Conservation (phyloP, 2,329 filamentous ascomycete genomes). For the Hymenoscyphus scutula region DNA sequence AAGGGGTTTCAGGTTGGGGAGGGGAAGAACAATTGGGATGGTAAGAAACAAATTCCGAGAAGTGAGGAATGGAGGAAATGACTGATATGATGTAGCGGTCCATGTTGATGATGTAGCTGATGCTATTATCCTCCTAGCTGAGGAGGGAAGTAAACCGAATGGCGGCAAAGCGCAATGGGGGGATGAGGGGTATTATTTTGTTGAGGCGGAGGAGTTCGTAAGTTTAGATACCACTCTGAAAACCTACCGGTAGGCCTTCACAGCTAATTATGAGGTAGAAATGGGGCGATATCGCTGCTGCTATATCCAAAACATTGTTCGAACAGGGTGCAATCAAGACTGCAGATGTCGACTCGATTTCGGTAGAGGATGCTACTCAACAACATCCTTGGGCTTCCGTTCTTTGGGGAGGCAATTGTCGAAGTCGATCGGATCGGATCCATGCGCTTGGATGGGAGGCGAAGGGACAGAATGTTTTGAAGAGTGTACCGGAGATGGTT, state of each 20-base stretch:
- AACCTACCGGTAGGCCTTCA: not conserved
- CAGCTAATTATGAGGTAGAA: slow-evolving; percentile 24
- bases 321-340: slow-evolving; percentile 45
- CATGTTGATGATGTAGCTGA: slow-evolving; percentile 53
- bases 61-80: not conserved
- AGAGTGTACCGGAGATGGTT: slow-evolving; percentile 27
- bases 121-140: slow-evolving; percentile 50
- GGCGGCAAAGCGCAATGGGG: slow-evolving; percentile 49
- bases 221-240: not conserved
- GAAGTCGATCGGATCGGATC: slow-evolving; percentile 26
- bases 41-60: slow-evolving; percentile 12
- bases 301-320: slow-evolving; percentile 46
- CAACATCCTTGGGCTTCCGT: slow-evolving; percentile 31
- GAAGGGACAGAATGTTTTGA: slow-evolving; percentile 19
- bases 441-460: slow-evolving; percentile 28
- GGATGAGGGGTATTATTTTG: slow-evolving; percentile 54
- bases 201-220: slow-evolving; percentile 48
- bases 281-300: slow-evolving; percentile 50
- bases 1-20: slow-evolving; percentile 50
- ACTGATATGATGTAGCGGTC: slow-evolving; percentile 40
- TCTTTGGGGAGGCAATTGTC: slow-evolving; percentile 32
- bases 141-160: slow-evolving; percentile 47
- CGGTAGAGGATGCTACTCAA: slow-evolving; percentile 23
- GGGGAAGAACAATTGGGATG: slow-evolving; percentile 51
- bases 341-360: slow-evolving; percentile 27